A percentile compares a stretch with the other conserved stretches of the same genome.
These are phyloP conservation scores for Plantago coronopus DNA, from an alignment of 305 asterid species.

Conservation along the genomic window DNA sequence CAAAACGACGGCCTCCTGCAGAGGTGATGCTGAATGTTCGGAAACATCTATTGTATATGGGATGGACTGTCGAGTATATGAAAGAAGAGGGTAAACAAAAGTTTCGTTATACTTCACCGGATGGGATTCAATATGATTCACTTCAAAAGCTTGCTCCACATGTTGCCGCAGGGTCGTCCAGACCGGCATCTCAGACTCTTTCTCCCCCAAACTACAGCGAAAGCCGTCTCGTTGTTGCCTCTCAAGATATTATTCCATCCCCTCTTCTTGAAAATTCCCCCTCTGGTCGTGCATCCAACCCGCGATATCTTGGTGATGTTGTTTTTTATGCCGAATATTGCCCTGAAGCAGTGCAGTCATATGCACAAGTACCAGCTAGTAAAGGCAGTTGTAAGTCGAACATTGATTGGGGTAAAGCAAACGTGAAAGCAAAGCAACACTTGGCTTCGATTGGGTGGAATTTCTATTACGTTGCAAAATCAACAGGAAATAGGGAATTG, in stretches of 20 bases:
- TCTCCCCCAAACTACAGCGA: conserved; percentile 16
- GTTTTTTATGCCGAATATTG: conserved; percentile 37
- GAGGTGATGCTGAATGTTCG: conserved; percentile 23
- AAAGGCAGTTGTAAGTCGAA: not conserved
- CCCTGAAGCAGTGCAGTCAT: conserved; percentile 59
- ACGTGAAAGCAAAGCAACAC: conserved; percentile 55
- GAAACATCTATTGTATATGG: conserved; percentile 53
- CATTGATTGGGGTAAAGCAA: no score
- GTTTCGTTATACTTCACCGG: conserved; percentile 50
- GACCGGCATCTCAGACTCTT: conserved; percentile 22
- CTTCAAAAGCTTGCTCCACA: conserved; percentile 22
- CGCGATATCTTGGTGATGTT: conserved; percentile 9
- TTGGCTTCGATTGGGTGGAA: conserved; percentile 61
- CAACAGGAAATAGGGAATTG: conserved; percentile 26
- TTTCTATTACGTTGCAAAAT: conserved; percentile 21
- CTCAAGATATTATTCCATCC: conserved; percentile 27
- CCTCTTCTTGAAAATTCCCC: conserved; percentile 27
- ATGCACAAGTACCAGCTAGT: conserved; percentile 17
- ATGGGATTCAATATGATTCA: conserved; percentile 34
- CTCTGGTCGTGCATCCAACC: conserved; percentile 29
- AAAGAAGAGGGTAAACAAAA: conserved; percentile 8
- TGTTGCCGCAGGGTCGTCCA: conserved; percentile 22
- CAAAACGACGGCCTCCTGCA: conserved; percentile 1
- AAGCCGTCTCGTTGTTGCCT: conserved; percentile 17
- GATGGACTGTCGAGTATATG: conserved; percentile 52